Conservation (phyloP, 1,284 basidiomycete genomes). For the Microstroma glucosiphilum region DNA sequence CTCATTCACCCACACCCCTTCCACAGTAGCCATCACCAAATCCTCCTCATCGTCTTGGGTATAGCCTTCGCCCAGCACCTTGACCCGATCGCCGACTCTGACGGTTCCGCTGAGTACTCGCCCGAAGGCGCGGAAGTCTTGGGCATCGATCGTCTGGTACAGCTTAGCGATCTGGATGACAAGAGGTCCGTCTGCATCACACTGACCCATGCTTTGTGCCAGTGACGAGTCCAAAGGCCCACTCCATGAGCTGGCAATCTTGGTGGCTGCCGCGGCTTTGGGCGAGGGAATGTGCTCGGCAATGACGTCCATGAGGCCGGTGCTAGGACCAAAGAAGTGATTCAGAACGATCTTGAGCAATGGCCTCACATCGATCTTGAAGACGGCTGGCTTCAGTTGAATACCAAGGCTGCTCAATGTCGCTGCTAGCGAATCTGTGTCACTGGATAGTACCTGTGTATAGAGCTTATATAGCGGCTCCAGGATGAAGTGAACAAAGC, state of each 20-base stretch:
- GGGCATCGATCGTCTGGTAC: slow-evolving; percentile 90
- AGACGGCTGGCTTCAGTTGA: slow-evolving; percentile 82
- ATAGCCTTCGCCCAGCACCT: slow-evolving; percentile 95
- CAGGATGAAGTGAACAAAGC: slow-evolving; percentile 93
- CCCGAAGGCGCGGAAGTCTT: slow-evolving; percentile 90
- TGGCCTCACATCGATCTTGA: slow-evolving; percentile 95
- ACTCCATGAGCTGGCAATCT: slow-evolving; percentile 56
- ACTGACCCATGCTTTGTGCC: slow-evolving; percentile 71
- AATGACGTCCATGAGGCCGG: slow-evolving; percentile 88
- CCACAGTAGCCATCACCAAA: slow-evolving; percentile 79
- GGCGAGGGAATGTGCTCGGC: slow-evolving; percentile 83
- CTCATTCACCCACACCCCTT: slow-evolving; percentile 82
- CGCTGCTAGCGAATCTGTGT: slow-evolving; percentile 71
- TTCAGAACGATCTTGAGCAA: slow-evolving; percentile 85
- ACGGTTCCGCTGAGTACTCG: slow-evolving; percentile 88
- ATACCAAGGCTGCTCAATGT: slow-evolving; percentile 79
- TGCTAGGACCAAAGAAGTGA: slow-evolving; percentile 82
- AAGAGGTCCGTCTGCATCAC: slow-evolving; percentile 76
- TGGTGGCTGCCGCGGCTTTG: slow-evolving; percentile 62
- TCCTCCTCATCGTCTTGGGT: slow-evolving; percentile 98
- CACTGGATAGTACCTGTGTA: slow-evolving; percentile 82
- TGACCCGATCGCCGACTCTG: slow-evolving; percentile 72
- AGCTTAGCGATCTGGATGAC: slow-evolving; percentile 90
- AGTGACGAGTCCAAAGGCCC: slow-evolving; percentile 23
- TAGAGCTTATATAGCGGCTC: slow-evolving; percentile 98